Evolutionary conservation across 768 basidiomycete genomes (phyloP), one percentile per base, ranked within the genome.

Genomic region (Hydnomerulius pinastri): DNA sequence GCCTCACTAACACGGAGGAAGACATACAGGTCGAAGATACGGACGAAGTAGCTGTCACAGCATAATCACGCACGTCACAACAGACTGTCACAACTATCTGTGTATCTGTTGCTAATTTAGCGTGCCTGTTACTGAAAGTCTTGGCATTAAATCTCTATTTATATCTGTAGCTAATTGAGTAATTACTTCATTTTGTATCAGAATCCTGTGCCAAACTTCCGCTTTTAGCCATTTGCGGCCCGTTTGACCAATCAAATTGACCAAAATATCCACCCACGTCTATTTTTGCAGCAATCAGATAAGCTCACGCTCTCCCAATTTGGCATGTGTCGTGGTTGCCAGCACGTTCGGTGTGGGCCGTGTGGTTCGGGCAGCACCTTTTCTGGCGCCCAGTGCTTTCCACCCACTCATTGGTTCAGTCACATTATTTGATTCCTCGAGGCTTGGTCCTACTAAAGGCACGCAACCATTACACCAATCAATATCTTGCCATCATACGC

Each of bases 111-210:
- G 51, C 60, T 65, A 55, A 51, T 53, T 52, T 53, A 46, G 59
- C 7, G 47, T 67, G 56, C 63, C 65, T 65, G 63, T 61, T 66
- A 67, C 58, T 61, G 53, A 37, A 38, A 46, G 48, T 58, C 64
- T 66, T 66, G 64, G 64, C 64, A 65, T 41, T 53, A 60, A 65
- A 55, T 41, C 37, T 9, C 51, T 66, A 67, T 67, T 67, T 66
- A 65, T 67, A 67, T 48, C 50, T 41, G 47, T 50, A 43, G 50
- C 50, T 43, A 52, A 44, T 55, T 21, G 35, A 55, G 57, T 39
- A 54, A 59, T 51, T 35, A 17, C 27, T 45, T 56, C 53, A 59
- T 60, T 51, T 59, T 59, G 30, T 41, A 53, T 55, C 58, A 56
- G 54, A 46, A 61, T 48, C 50, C 58, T 56, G 59, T 37, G 37